Evolutionary conservation across 2,329 filamentous ascomycete genomes (phyloP), one percentile per base, ranked within the genome.

Genomic region (Cladophialophora carrionii): DNA sequence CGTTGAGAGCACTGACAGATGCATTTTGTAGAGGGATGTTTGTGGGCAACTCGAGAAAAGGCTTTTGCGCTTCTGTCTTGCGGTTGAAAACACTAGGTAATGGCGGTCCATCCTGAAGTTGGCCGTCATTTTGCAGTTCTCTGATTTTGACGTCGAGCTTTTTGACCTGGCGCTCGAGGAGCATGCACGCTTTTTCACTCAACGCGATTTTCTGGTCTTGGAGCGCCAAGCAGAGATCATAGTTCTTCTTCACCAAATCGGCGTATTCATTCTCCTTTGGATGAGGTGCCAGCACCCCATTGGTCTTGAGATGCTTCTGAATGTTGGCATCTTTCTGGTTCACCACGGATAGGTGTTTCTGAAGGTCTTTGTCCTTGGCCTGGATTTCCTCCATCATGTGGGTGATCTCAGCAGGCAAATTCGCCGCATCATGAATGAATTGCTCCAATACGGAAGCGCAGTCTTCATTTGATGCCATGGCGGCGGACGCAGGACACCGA

Each of bases 321-420:
- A 89, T 78, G 63, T 83, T 85, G 61, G 76, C 78, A 70, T 89
- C 87, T 53, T 85, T 84, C 37, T 82, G 81, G 65, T 81, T 81
- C 72, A 88, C 87, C 14, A 80, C 78, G n/a, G 80, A 76, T 52
- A 81, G 80, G 71, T 82, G 83, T 63, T 87, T 84, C 68, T 84
- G 81, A 61, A 88, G 85, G 56, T 82, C 80, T 63, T 82, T 81
- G 70, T 89, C 86, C 72, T 89, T 89, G 66, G 86, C 86, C 70
- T 87, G 82, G 51, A 88, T 87, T 71, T 89, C 87, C 71, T 89
- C 87, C 74, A 88, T 85, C 62, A 89, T 77, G 77, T 88, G 87
- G 9, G 82, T 84, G 55, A 89, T 85, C 72, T 89, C 87, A 1
- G 85, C 85, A 0, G 87, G 86, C 17, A 88, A 76, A 68, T 88